Evolutionary conservation across 1,284 basidiomycete genomes (phyloP).

Genomic region (Cryptococcus hybrid): DNA sequence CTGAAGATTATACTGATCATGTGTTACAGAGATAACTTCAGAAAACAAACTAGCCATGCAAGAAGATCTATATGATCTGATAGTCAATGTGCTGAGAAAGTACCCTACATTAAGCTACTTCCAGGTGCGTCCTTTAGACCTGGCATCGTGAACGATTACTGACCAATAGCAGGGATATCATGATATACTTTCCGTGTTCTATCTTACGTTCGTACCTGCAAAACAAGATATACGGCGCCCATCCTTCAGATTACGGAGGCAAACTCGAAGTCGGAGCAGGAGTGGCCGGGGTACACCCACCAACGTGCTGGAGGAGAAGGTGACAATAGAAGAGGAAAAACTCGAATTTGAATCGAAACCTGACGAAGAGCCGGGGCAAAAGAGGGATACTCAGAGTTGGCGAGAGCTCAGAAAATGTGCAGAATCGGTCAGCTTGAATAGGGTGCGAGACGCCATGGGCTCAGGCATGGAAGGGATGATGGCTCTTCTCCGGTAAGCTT

Average conservation of each 20-base stretch:
- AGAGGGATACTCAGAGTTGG: constrained; percentile 52
- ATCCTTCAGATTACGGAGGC: too few relatives aligned
- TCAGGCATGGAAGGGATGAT: constrained; percentile 76
- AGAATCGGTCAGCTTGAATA: constrained; percentile 61
- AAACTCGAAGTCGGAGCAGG: too few relatives aligned
- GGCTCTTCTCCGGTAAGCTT: constrained; percentile 67
- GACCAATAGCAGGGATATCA: constrained; percentile 71
- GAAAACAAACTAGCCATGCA: constrained; percentile 58
- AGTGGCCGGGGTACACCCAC: too few relatives aligned
- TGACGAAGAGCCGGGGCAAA: not conserved
- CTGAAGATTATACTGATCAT: not conserved
- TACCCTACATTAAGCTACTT: constrained; percentile 77
- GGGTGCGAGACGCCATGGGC: constrained; percentile 88
- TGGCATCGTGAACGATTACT: not conserved
- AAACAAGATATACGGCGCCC: not conserved
- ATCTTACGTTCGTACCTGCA: constrained; percentile 62
- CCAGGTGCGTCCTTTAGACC: constrained; percentile 57
- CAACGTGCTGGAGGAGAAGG: too few relatives aligned
- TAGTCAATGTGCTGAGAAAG: constrained; percentile 70
- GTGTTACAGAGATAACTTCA: constrained; percentile 19
- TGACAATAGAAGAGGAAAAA: too few relatives aligned
- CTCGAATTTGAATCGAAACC: too few relatives aligned
- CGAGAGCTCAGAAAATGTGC: constrained; percentile 63
- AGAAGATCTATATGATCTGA: constrained; percentile 66
- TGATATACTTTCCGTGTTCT: constrained; percentile 83